These are phyloP conservation scores for Russula foetens DNA, from an alignment of 768 basidiomycete species.

Conservation along the genomic window DNA sequence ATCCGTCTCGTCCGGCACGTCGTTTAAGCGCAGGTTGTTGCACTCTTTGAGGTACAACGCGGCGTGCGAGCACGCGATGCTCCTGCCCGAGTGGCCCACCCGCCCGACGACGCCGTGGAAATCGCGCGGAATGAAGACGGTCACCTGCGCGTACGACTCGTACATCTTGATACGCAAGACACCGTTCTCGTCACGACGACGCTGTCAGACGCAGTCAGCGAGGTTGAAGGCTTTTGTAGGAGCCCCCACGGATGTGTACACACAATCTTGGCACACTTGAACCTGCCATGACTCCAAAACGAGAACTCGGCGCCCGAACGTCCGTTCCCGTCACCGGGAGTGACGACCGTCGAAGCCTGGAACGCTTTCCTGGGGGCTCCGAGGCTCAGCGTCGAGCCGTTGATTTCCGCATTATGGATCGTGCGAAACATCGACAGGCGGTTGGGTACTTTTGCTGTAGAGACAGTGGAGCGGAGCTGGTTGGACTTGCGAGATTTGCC, in stretches of 20 bases:
- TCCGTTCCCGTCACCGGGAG: neutral
- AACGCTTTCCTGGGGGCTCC: neutral
- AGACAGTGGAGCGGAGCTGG: neutral
- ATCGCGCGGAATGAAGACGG: constrained; percentile 6
- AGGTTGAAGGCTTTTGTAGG: too few relatives aligned
- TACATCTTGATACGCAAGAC: constrained; percentile 8
- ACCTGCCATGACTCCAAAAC: neutral
- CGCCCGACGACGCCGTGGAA: constrained; percentile 13
- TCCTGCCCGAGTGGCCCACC: constrained; percentile 11
- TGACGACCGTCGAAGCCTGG: neutral
- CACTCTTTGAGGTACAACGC: constrained; percentile 6
- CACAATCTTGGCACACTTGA: constrained; percentile 7
- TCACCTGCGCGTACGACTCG: constrained; percentile 3
- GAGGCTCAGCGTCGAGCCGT: neutral
- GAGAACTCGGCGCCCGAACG: neutral
- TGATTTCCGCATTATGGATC: neutral
- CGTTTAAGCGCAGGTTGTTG: constrained; percentile 4
- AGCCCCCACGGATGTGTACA: too few relatives aligned
- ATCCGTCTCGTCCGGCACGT: neutral
- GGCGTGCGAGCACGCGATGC: constrained; percentile 8
- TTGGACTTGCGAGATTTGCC: neutral
- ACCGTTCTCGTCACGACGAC: neutral
- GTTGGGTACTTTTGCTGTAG: neutral
- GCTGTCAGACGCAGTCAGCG: neutral
- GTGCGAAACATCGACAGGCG: neutral